Evolutionary conservation across 1,284 basidiomycete genomes (phyloP).

Genomic region (Trametes pubescens): DNA sequence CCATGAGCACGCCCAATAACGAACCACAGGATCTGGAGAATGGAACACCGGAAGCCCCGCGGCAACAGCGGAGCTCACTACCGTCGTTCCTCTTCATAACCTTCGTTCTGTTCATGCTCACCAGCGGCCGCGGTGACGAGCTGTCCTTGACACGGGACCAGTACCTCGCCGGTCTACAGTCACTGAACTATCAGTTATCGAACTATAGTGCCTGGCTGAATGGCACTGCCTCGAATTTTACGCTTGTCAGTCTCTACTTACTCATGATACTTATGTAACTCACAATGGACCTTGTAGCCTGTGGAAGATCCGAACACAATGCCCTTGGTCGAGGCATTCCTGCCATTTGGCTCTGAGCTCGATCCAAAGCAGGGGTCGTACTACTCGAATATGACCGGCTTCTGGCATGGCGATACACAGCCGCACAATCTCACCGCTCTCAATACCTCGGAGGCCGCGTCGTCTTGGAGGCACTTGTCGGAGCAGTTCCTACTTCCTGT

Average conservation of each 20-base stretch:
- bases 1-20: slow-evolving; percentile 25
- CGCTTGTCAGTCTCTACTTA: slow-evolving; percentile 60
- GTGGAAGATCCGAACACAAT: slow-evolving; percentile 53
- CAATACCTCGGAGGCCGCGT: slow-evolving; percentile 32
- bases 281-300: slow-evolving; percentile 51
- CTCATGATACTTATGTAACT: neutral
- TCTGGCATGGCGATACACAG: slow-evolving; percentile 67
- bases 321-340: slow-evolving; percentile 59
- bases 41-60: slow-evolving; percentile 24
- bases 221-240: slow-evolving; percentile 70
- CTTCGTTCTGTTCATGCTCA: slow-evolving; percentile 79
- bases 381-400: slow-evolving; percentile 79
- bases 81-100: slow-evolving; percentile 78
- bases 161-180: slow-evolving; percentile 67
- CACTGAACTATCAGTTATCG: slow-evolving; percentile 63
- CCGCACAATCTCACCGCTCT: slow-evolving; percentile 70
- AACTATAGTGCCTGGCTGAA: slow-evolving; percentile 82
- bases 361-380: slow-evolving; percentile 63
- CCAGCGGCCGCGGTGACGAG: slow-evolving; percentile 70
- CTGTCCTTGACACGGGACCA: slow-evolving; percentile 61
- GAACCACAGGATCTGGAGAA: slow-evolving; percentile 29
- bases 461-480: slow-evolving; percentile 59
- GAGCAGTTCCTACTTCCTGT: slow-evolving; percentile 54
- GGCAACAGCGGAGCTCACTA: slow-evolving; percentile 61
- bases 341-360: slow-evolving; percentile 54